Evolutionary conservation across 768 basidiomycete genomes (phyloP).

Genomic region (Auriscalpium microsporum): DNA sequence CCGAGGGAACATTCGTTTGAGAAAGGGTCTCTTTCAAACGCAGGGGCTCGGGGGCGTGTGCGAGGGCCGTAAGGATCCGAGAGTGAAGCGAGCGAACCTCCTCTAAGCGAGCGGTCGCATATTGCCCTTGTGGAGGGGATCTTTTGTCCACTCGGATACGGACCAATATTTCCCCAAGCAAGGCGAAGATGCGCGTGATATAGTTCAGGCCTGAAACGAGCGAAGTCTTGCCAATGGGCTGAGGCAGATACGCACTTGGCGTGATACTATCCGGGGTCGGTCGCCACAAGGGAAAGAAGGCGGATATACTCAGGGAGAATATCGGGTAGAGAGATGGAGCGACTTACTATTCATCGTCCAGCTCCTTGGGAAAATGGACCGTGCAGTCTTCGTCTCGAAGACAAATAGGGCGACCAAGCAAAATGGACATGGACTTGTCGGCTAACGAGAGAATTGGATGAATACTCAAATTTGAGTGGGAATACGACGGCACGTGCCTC

Average conservation of each 20-base stretch:
- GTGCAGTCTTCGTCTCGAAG: conserved; percentile 88
- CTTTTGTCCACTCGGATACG: conserved; percentile 83
- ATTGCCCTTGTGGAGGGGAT: conserved; percentile 77
- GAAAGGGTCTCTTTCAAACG: conserved; percentile 52
- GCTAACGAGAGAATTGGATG: conserved; percentile 33
- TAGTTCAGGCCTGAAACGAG: conserved; percentile 84
- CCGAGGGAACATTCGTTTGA: conserved; percentile 42
- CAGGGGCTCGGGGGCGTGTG: conserved; percentile 69
- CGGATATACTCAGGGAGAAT: conserved; percentile 7
- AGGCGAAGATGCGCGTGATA: conserved; percentile 75
- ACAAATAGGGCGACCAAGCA: conserved; percentile 77
- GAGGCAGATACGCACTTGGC: conserved; percentile 72
- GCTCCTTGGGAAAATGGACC: conserved; percentile 78
- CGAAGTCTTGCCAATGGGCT: conserved; percentile 82
- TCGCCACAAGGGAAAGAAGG: not conserved
- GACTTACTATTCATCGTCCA: conserved; percentile 84
- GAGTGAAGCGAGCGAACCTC: conserved; percentile 77
- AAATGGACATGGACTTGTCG: conserved; percentile 84
- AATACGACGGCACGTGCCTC: conserved; percentile 40
- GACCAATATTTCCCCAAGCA: conserved; percentile 79
- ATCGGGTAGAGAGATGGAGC: conserved; percentile 12
- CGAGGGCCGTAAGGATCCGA: conserved; percentile 65
- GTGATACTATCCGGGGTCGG: conserved; percentile 50
- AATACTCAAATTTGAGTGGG: conserved; percentile 2
- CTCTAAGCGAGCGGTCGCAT: conserved; percentile 75